Evolutionary conservation across 2,329 filamentous ascomycete species (phyloP).

Genomic region (Fusarium sp.): DNA sequence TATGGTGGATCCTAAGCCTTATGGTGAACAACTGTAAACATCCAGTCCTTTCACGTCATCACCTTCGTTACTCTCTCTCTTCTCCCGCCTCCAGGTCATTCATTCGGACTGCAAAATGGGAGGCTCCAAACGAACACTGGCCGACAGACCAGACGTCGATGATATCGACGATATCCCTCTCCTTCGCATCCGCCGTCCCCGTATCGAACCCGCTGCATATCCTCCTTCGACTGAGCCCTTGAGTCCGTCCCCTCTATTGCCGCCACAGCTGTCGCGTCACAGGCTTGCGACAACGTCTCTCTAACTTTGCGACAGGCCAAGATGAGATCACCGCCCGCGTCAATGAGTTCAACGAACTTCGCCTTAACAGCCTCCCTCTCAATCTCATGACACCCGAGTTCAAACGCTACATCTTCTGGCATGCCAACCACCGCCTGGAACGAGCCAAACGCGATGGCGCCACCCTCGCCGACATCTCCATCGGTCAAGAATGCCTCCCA

Average conservation of each 20-base stretch:
- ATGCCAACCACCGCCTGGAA: constrained; percentile 40
- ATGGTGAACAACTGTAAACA: background rate
- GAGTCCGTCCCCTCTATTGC: background rate
- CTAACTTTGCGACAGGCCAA: constrained; percentile 4
- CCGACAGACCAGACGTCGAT: background rate
- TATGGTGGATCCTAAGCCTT: background rate
- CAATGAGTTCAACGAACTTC: constrained; percentile 26
- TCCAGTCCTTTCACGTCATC: background rate
- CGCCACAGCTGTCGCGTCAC: accelerated
- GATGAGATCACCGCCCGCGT: background rate
- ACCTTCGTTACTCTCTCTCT: background rate
- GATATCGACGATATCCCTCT: background rate
- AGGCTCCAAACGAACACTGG: background rate
- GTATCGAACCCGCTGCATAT: background rate
- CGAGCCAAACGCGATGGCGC: constrained; percentile 33
- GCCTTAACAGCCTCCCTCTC: constrained; percentile 30
- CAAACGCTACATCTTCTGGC: constrained; percentile 33
- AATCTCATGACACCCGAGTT: constrained; percentile 39
- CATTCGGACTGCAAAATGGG: background rate
- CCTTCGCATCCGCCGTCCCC: background rate
- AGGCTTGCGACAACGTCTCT: too few species aligned
- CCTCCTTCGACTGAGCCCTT: background rate
- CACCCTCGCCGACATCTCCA: constrained; percentile 31
- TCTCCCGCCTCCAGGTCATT: background rate
- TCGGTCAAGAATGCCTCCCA: constrained; percentile 48